A percentile compares a stretch with the other conserved stretches of the same genome.
These are phyloP conservation scores for Sporobolomyces pararoseus DNA, from an alignment of 768 basidiomycete species.

Conservation along the genomic window DNA sequence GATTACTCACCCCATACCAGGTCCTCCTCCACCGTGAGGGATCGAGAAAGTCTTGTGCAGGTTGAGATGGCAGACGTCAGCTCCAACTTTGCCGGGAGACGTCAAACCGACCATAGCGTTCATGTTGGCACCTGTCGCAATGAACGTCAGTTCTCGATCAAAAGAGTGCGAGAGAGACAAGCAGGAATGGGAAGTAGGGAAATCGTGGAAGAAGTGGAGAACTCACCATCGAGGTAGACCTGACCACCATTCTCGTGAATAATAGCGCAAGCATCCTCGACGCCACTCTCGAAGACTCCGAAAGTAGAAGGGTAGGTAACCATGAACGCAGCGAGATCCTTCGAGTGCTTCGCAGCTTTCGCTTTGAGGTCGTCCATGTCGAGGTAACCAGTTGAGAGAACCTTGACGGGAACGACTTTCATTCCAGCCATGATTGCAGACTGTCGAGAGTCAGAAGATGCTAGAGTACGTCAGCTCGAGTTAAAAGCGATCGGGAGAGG, in stretches of 20 bases:
- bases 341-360: constrained; percentile 87
- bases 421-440: constrained; percentile 96
- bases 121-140: constrained; percentile 47
- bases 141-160: no score
- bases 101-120: constrained; percentile 44
- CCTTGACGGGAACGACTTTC: constrained; percentile 94
- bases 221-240: constrained; percentile 96
- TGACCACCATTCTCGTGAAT: constrained; percentile 90
- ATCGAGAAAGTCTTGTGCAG: constrained; percentile 72
- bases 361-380: constrained; percentile 77
- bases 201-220: no score
- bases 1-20: constrained; percentile 72
- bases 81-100: constrained; percentile 72
- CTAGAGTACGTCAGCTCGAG: constrained; percentile 31
- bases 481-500: neutral
- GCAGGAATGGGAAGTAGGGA: no score
- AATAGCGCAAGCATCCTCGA: constrained; percentile 74
- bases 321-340: constrained; percentile 94
- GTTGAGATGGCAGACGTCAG: constrained; percentile 97
- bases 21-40: constrained; percentile 95
- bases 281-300: constrained; percentile 92
- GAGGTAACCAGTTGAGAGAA: constrained; percentile 76
- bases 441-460: constrained; percentile 50
- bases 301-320: constrained; percentile 71
- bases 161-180: no score